These are phyloP conservation scores for Dendrobium huoshanense DNA, from an alignment of 106 monocot genomes.

Conservation along the genomic window DNA sequence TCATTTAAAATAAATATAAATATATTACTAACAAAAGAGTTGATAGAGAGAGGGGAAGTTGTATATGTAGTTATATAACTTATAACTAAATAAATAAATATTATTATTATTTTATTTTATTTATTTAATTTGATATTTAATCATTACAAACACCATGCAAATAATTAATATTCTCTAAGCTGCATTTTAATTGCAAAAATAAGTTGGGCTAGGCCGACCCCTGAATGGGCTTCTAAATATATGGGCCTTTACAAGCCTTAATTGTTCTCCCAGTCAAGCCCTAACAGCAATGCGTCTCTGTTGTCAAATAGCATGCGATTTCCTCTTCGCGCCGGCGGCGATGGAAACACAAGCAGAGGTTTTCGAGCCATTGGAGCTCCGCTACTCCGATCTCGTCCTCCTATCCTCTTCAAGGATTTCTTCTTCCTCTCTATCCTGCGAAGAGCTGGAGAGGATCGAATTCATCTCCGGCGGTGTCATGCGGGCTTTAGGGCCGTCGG, in stretches of 20 bases:
- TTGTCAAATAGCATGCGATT: background rate
- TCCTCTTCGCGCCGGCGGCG: conserved; percentile 5
- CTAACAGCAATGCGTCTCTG: background rate
- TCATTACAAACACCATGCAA: too few relatives aligned
- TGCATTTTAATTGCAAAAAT: too few relatives aligned
- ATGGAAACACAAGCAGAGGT: conserved; percentile 23
- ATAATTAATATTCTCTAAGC: too few relatives aligned
- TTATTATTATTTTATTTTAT: too few relatives aligned
- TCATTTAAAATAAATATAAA: too few relatives aligned
- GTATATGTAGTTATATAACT: too few relatives aligned
- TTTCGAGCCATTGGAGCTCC: conserved; percentile 49
- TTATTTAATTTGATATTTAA: too few relatives aligned
- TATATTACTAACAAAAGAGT: too few relatives aligned
- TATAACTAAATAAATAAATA: too few relatives aligned
- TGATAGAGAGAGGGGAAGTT: too few relatives aligned
- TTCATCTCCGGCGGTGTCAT: conserved; percentile 37
- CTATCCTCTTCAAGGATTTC: conserved; percentile 34
- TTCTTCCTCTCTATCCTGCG: conserved; percentile 1
- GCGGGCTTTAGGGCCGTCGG: conserved; percentile 60
- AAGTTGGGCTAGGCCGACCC: background rate
- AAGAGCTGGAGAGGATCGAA: conserved; percentile 26
- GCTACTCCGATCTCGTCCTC: conserved; percentile 58
- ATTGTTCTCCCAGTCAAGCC: background rate
- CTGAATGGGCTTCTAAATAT: background rate
- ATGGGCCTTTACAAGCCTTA: background rate